Evolutionary conservation across 345 rosid genomes (phyloP), one percentile per base, ranked within the genome.

Genomic region (Psidium guajava): DNA sequence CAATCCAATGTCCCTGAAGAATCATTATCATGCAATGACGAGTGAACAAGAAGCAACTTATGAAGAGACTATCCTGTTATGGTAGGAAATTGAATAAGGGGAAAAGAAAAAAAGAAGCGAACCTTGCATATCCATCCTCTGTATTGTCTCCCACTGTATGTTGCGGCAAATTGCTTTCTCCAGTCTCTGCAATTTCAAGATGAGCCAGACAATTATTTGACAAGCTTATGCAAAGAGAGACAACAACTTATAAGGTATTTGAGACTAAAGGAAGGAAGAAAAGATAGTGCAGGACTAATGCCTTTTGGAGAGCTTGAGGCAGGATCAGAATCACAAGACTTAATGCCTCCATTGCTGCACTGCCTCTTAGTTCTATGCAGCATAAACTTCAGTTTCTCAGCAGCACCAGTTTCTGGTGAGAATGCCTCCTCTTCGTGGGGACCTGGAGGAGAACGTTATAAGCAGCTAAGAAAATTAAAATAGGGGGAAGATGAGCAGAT

Each of bases 51-150:
- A 47, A 32, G 85, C 57, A 54, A 82, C 57, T 27, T 28, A 52
- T 51, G 13, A 28, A 25, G 22, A 32, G 57, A 69, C 47, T 69
- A 64, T 36, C 47, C 80, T 36, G 80, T 8, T 69, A 36, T 32
- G 84, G 74, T 83, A 44, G 85, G 83, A 87, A 24, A 40, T 74
- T 32, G 59, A 82, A 53, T 3, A 8, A 52, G 47, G 44, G 42
- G 28, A 56, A 53, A 27, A 50, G 52, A 82, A 55, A 36, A 55
- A 0, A 11, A 5, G 40, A 47, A 59, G 59, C 54, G 84, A 85
- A 96, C 99, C 98, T 98, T 86, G 92, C 91, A 90, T 91, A 86
- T 82, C 94, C 99, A 88, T 92, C 94, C 89, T 89, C 94, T 86
- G 89, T 91, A 82, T 85, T 89, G 88, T 86, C 90, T 87, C 91